Evolutionary conservation across 2,329 filamentous ascomycete genomes (phyloP).

Genomic region (Aspergillus fijiensis): DNA sequence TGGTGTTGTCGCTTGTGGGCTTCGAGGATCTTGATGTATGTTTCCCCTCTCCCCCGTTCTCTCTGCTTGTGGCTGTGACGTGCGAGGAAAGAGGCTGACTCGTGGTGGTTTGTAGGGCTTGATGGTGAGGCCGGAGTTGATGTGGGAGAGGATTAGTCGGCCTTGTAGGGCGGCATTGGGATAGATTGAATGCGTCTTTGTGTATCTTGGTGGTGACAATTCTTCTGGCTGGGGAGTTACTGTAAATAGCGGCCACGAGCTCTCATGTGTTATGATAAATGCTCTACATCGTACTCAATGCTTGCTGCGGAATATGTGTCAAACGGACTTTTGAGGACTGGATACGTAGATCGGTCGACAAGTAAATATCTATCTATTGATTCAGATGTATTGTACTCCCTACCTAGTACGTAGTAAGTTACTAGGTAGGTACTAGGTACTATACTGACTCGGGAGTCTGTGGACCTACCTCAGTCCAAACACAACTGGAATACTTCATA

Average conservation of each 20-base stretch:
- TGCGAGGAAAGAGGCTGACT: not conserved
- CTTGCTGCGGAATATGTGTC: not conserved
- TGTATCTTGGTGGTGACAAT: not conserved
- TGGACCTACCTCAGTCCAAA: too few relatives aligned
- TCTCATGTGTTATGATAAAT: not conserved
- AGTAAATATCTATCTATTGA: too few relatives aligned
- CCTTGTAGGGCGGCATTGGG: not conserved
- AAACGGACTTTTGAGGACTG: not conserved
- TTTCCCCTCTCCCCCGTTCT: not conserved
- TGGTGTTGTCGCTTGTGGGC: not conserved
- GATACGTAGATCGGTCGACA: too few relatives aligned
- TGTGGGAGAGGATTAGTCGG: slow-evolving; percentile 3
- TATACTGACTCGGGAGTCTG: too few relatives aligned
- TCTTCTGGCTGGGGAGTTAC: not conserved
- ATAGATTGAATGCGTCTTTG: not conserved
- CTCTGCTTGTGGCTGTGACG: not conserved
- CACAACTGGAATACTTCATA: too few relatives aligned
- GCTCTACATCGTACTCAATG: not conserved
- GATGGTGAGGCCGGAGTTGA: slow-evolving; percentile 4
- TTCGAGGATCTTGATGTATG: not conserved
- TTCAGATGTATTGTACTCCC: too few relatives aligned
- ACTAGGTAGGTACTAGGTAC: too few relatives aligned
- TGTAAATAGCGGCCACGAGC: not conserved
- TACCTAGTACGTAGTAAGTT: too few relatives aligned
- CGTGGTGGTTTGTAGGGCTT: not conserved